A percentile compares a stretch with the other conserved stretches of the same genome.
Evolutionary conservation across 1,284 basidiomycete genomes (phyloP).

Genomic region (Sphaerobolus stellatus): DNA sequence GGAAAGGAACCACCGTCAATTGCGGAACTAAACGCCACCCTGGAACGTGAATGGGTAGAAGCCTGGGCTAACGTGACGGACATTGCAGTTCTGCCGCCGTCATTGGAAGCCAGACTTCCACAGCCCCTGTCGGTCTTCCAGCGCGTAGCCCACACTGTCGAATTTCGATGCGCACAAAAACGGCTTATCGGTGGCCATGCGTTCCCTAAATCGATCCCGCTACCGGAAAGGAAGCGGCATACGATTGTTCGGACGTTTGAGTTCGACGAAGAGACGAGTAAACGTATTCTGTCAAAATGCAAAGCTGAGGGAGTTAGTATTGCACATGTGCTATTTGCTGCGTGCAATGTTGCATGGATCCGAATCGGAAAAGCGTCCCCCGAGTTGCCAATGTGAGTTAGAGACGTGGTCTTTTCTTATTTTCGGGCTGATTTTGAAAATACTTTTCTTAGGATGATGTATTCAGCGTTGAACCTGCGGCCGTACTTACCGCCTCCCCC

Average conservation of each 20-base stretch:
- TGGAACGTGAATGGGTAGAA: slow-evolving; percentile 49
- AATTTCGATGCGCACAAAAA: slow-evolving; percentile 52
- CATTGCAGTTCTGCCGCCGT: slow-evolving; percentile 43
- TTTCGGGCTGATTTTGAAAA: neutral
- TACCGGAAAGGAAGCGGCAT: slow-evolving; percentile 43
- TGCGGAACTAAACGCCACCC: slow-evolving; percentile 40
- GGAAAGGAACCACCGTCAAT: slow-evolving; percentile 35
- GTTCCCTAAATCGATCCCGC: slow-evolving; percentile 46
- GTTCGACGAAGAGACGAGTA: slow-evolving; percentile 54
- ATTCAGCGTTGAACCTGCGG: slow-evolving; percentile 74
- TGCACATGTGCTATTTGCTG: slow-evolving; percentile 70
- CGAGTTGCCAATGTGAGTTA: slow-evolving; percentile 58
- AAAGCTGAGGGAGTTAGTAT: slow-evolving; percentile 72
- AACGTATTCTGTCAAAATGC: slow-evolving; percentile 59
- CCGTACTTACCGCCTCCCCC: slow-evolving; percentile 49
- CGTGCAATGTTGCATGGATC: slow-evolving; percentile 74
- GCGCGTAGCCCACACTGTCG: slow-evolving; percentile 49
- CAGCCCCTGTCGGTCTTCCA: slow-evolving; percentile 29
- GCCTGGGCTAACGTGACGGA: slow-evolving; percentile 31
- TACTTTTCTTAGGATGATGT: slow-evolving; percentile 59
- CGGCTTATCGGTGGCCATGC: slow-evolving; percentile 64
- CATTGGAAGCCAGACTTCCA: slow-evolving; percentile 55
- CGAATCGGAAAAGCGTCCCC: slow-evolving; percentile 39
- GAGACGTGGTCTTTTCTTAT: neutral
- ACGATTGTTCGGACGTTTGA: slow-evolving; percentile 67